Evolutionary conservation across 345 rosid genomes (phyloP), one percentile per base, ranked within the genome.

Genomic region (Jatropha curcas): DNA sequence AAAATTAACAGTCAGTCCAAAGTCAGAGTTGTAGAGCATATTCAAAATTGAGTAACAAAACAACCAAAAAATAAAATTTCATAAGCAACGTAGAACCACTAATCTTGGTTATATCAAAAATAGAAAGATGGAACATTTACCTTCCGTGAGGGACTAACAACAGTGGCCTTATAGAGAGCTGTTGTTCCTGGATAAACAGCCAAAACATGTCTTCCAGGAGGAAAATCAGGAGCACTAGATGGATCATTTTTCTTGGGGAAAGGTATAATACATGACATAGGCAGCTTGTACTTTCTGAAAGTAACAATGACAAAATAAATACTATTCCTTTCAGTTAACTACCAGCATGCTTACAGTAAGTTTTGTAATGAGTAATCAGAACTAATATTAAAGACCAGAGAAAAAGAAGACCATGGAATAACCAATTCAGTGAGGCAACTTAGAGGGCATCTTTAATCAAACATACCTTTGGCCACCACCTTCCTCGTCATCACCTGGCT

Each of bases 141-240:
- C 98, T 84, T 90, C 73, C 98, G 84, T 70, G 92, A 90, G 27
- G 93, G 74, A 71, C 78, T 85, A 45, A 88, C 85, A 24, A 95
- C 97, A 51, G 99, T 95, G 58, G 99, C 99, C 85, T 93, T 95
- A 55, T 92, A 95, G 25, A 95, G 93, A 22, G 97, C 91, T 27
- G 98, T 92, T 45, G 99, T 95, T 81, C 96, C 99, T 2, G 99
- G 99, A 87, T 95, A 95, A 73, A 95, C 98, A n/a, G 99, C 99
- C 86, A 95, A 86, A 65, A 92, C 99, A 52, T 84, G 94, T 74
- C 83, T 84, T 72, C 97, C 92, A 2, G 86, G 76, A 59, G 78
- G 82, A 68, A 85, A 92, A 71, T 95, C 99, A 22, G 71, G 92
- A 60, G 80, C 85, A 24, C 74, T 70, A 24, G 93, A 77, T 65